Base-by-base conservation (phyloP, 139 green algal genomes). In the Edaphochlamys debaryana region DNA sequence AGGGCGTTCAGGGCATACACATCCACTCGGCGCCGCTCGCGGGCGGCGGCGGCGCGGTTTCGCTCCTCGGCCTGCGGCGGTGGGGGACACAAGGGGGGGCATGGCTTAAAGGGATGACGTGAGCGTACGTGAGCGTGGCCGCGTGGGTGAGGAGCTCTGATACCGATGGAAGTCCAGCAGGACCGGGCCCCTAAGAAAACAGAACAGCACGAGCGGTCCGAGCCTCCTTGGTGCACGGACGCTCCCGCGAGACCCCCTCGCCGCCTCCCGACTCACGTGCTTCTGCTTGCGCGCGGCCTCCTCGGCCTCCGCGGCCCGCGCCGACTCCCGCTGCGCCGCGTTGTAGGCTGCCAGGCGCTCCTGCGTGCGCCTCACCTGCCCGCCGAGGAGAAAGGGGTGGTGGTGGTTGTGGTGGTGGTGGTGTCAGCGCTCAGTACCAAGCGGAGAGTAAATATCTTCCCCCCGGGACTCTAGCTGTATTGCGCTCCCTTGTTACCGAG, bases 1-100 rank as follows among this genome's bases (percentile, higher is more conserved):
- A 82, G 45, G 4, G 41, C 32, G 63, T 82, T 82, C 22, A 82
- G 45, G 4, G 76, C 76, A 63, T 82, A 82, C 7, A 82, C 23
- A 62, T 82, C 76, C 41, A 82, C 62, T 5, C 76, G 76, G 32
- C 76, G 63, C 42, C 76, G 76, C 76, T 82, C 76, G 22, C 30
- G 38, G 41, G 70, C 60, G 0, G 42, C 63, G 15, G 50, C 63
- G 32, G 70, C 56, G 0, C 63, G 40, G 42, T 38, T 50, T 32
- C 76, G 76, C 42, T 82, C 76, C 3, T 73, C 76, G 0, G 41
- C 62, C 76, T 82, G 73, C 23, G 25, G 56, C n/a, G 42, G n/a
- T 9, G 41, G 42, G 2, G 23, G 32, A 29, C 23, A 40, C 19
- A 74, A n/a, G 23, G 36, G 6, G 22, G 27, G 23, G 9, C 19